Evolutionary conservation across 2,329 filamentous ascomycete genomes (phyloP).

Genomic region (Penicillium concentricum): DNA sequence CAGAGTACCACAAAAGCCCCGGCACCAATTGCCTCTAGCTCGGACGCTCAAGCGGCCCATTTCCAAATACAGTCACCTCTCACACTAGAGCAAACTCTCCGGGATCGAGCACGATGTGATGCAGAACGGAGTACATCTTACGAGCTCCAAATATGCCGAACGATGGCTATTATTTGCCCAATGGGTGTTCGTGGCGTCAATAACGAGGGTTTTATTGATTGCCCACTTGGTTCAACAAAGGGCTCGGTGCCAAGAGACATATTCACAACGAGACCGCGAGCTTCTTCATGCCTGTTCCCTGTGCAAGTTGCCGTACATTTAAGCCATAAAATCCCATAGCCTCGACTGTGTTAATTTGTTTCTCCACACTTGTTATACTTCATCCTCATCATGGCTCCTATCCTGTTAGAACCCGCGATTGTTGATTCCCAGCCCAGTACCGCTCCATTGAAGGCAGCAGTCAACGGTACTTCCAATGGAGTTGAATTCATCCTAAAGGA

Average conservation of each 20-base stretch:
- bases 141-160: not conserved
- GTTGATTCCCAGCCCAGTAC: not conserved
- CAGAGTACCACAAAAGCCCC: not conserved
- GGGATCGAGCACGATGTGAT: not conserved
- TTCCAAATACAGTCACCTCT: conserved; percentile 9
- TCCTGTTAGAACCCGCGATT: conserved; percentile 3
- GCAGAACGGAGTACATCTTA: not conserved
- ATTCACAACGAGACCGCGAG: not conserved
- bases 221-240: conserved; percentile 12
- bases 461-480: not conserved
- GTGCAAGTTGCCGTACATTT: not conserved
- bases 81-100: conserved; percentile 1
- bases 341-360: not conserved
- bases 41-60: conserved; percentile 7
- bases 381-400: conserved; percentile 9
- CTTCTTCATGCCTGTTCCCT: not conserved
- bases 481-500: not conserved
- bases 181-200: not conserved
- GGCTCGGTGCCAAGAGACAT: not conserved
- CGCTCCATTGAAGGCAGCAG: not conserved
- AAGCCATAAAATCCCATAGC: not conserved
- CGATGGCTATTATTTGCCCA: not conserved
- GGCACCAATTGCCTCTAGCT: conserved; percentile 2
- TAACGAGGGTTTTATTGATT: conserved; percentile 8
- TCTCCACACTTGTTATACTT: not conserved